Evolutionary conservation across 495 filamentous ascomycete genomes (phyloP), one percentile per base, ranked within the genome.

Genomic region (Penicillium cataractarum): DNA sequence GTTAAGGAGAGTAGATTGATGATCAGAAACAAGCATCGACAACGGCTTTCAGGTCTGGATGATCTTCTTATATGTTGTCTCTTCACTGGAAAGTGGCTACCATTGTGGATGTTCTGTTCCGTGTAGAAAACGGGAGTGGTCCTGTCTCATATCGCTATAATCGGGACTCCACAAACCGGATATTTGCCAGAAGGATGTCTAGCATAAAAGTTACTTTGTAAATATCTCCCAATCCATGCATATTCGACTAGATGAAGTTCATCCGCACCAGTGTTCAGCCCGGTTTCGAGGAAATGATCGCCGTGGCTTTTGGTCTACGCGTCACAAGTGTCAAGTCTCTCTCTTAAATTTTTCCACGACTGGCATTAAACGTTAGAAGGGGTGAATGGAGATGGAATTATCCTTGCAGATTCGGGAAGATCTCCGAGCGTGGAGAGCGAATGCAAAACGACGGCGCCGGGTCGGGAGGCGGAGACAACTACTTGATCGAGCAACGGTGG

Each of bases 81-180:
- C n/a, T n/a, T n/a, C n/a, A 29, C 26, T 6, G 46, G 22, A 19
- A 19, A 19, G 27, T 27, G 1, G 4, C 29, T 19, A 13, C 51
- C 1, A 21, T 3, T 35, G 29, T 29, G 31, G 63, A 44, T 24
- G 50, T 32, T 26, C 7, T 62, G 56, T 68, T 66, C 61, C 65
- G 50, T 57, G 63, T 70, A 68, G 58, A 68, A 55, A 55, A 68
- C 60, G 54, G 54, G 59, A 64, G 67, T 35, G 53, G 37, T 40
- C 64, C 62, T 66, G 66, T 72, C 65, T 70, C 70, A 62, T 42
- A 54, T 60, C 40, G 46, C 46, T 32, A 55, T 42, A 46, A 57
- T n/a, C 58, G 57, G 60, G 27, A 46, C 59, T 67, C 62, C 59
- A 67, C 57, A 48, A 35, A 22, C 60, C 55, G 62, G 65, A 22